phyloP scores from a whole-genome alignment of 148 eudicot genomes.

The Talinum fruticosum region DNA sequence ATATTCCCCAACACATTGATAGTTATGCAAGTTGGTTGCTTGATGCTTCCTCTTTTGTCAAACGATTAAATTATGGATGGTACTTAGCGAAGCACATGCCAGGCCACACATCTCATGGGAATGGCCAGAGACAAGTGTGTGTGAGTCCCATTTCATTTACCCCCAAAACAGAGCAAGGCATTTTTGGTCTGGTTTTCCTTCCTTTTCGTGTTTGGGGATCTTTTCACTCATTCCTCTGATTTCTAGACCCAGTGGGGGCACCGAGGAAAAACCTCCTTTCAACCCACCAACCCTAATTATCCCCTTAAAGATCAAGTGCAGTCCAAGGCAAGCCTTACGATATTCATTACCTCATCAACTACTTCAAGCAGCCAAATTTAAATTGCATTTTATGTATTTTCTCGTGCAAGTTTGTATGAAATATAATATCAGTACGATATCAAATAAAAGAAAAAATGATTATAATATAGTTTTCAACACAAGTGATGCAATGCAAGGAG shows the following conservation, averaged over 20 bases:
- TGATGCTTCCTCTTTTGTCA: constrained; percentile 23
- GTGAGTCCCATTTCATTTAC: too few relatives aligned
- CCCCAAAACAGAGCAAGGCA: constrained; percentile 18
- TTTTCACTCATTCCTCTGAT: constrained; percentile 1
- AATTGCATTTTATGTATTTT: too few relatives aligned
- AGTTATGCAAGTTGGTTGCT: constrained; percentile 23
- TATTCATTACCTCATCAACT: background rate
- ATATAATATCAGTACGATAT: too few relatives aligned
- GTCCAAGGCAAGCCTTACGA: background rate
- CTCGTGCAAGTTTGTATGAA: too few relatives aligned
- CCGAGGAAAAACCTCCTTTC: background rate
- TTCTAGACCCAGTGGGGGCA: background rate
- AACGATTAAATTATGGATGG: background rate
- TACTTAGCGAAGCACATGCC: constrained; percentile 24
- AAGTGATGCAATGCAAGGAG: background rate
- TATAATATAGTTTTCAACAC: too few relatives aligned
- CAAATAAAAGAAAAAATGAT: too few relatives aligned
- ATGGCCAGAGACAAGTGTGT: constrained; percentile 20
- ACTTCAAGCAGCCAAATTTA: background rate
- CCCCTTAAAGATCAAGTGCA: background rate
- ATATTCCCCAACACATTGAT: constrained; percentile 43
- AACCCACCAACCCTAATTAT: background rate
- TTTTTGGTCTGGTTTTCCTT: constrained; percentile 21
- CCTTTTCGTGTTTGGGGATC: constrained; percentile 16
- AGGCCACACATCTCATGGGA: constrained; percentile 21